phyloP scores from a whole-genome alignment of 169 alveolate species.

The Blepharisma undulans region DNA sequence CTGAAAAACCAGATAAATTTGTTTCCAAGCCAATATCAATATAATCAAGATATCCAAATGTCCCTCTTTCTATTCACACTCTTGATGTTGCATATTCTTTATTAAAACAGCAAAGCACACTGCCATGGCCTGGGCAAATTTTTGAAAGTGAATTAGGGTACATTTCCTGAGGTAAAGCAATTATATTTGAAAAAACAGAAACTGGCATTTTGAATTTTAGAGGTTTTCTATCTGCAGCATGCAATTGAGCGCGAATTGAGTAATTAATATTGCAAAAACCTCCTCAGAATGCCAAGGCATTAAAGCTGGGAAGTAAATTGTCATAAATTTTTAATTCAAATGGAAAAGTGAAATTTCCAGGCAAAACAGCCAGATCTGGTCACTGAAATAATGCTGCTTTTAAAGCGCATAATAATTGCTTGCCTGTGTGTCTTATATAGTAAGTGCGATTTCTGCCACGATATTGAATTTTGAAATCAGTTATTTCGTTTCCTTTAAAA shows the following conservation, averaged over 20 bases:
- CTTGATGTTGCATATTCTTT: neutral
- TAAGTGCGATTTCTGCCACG: neutral
- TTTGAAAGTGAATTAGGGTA: neutral
- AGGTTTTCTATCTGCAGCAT: neutral
- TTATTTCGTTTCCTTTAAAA: neutral
- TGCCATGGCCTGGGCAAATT: neutral
- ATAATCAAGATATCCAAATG: neutral
- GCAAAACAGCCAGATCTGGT: neutral
- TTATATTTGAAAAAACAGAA: neutral
- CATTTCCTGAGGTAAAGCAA: neutral
- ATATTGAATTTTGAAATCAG: neutral
- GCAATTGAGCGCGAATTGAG: neutral
- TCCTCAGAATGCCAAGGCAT: neutral
- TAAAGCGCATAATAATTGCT: neutral
- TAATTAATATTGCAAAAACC: neutral
- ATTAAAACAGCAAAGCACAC: neutral
- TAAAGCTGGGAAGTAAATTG: neutral
- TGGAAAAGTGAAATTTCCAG: neutral
- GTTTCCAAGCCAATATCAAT: neutral
- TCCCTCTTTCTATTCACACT: neutral
- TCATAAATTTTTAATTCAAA: neutral
- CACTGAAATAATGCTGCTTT: neutral
- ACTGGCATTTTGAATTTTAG: neutral
- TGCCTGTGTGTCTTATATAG: neutral
- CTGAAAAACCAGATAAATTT: neutral